A percentile compares a stretch with the other conserved stretches of the same genome.
These are phyloP conservation scores for Daldinia caldariorum DNA, from an alignment of 495 filamentous ascomycete genomes.

Conservation along the genomic window DNA sequence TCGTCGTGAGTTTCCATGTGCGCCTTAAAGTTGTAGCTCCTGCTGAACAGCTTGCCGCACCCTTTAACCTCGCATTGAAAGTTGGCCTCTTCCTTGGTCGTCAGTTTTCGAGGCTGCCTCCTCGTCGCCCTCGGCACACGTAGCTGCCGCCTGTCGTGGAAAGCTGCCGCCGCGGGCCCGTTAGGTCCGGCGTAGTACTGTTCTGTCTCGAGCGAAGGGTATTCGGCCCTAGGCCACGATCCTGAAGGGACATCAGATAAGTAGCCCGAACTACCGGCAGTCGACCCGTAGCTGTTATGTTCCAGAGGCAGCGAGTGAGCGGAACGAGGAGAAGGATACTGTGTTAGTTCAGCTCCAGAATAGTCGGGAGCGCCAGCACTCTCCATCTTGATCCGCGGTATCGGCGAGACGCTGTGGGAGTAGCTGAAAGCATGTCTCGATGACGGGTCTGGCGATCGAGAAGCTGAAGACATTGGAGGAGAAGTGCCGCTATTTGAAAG, in stretches of 20 bases:
- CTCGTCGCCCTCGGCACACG: conserved; percentile 54
- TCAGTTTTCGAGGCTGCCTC: conserved; percentile 65
- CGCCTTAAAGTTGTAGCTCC: conserved; percentile 89
- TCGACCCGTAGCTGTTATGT: conserved; percentile 48
- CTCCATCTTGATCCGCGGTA: conserved; percentile 65
- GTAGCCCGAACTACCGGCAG: conserved; percentile 56
- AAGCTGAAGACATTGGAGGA: conserved; percentile 54
- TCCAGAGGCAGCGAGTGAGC: conserved; percentile 55
- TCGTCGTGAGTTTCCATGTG: conserved; percentile 93
- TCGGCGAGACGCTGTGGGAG: conserved; percentile 50
- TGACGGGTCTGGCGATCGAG: conserved; percentile 55
- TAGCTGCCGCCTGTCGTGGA: conserved; percentile 51
- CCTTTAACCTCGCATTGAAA: conserved; percentile 73
- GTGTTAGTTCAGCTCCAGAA: conserved; percentile 53
- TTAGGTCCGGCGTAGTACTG: conserved; percentile 51
- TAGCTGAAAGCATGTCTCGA: conserved; percentile 52
- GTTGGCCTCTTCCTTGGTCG: conserved; percentile 78
- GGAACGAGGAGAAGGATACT: conserved; percentile 60
- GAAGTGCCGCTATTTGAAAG: conserved; percentile 48
- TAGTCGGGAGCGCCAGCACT: conserved; percentile 50
- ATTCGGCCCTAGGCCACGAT: conserved; percentile 61
- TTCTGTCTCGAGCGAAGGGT: conserved; percentile 53
- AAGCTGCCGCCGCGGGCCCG: conserved; percentile 40
- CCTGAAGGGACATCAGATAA: conserved; percentile 59
- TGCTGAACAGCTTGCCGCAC: conserved; percentile 83